These are phyloP conservation scores for Vicia sativa DNA, from an alignment of 306 rosid genomes.

Conservation along the genomic window DNA sequence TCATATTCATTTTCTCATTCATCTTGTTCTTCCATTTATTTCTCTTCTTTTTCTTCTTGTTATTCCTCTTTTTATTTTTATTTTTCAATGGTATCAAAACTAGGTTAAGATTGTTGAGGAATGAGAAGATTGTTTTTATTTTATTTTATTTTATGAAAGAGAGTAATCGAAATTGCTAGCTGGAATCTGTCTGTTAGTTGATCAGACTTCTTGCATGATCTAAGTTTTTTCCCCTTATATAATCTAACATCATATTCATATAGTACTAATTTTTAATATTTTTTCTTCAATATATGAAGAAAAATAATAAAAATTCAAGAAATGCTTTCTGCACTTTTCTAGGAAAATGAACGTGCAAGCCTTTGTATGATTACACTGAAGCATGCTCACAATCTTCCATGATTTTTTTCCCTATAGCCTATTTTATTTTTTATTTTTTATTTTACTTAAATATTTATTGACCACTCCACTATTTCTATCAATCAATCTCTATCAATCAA, in stretches of 20 bases:
- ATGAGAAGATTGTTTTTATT: conserved; percentile 41
- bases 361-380: conserved; percentile 65
- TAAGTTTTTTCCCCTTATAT: conserved; percentile 22
- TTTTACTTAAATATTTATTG: conserved; percentile 16
- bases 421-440: conserved; percentile 30
- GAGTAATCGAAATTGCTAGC: conserved; percentile 56
- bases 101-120: conserved; percentile 58
- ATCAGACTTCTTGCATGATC: conserved; percentile 99
- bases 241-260: conserved; percentile 7
- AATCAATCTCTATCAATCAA: background rate
- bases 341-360: conserved; percentile 79
- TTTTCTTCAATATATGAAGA: background rate
- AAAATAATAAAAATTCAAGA: background rate
- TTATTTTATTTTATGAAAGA: conserved; percentile 1
- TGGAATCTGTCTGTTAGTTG: conserved; percentile 89
- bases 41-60: background rate
- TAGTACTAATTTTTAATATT: background rate
- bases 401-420: conserved; percentile 46
- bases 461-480: conserved; percentile 18
- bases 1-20: background rate
- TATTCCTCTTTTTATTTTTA: background rate
- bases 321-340: conserved; percentile 39
- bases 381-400: conserved; percentile 65
- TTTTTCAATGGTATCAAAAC: conserved; percentile 18
- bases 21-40: background rate